Percentiles rank a stretch among this genome's conserved stretches.
phyloP scores from a whole-genome alignment of 1,284 basidiomycete genomes.

The Pterulicium gracile region DNA sequence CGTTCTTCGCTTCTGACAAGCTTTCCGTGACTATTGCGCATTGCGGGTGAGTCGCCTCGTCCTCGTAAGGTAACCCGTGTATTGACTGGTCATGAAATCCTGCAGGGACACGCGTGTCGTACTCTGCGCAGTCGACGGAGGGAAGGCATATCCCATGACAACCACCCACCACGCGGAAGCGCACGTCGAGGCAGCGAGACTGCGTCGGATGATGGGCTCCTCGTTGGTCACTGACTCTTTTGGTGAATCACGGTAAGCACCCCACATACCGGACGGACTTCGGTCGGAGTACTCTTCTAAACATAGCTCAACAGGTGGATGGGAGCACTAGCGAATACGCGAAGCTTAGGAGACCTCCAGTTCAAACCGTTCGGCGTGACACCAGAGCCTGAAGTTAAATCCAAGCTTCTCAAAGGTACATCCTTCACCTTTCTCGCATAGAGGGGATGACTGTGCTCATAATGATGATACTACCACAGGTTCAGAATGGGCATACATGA shows the following conservation, averaged over 20 bases:
- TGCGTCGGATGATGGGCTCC: conserved; percentile 85
- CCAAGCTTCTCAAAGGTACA: conserved; percentile 67
- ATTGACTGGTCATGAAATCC: conserved; percentile 4
- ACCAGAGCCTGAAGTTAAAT: conserved; percentile 87
- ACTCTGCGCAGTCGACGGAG: conserved; percentile 66
- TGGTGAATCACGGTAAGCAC: conserved; percentile 81
- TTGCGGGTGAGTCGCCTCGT: conserved; percentile 54
- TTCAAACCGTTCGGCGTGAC: conserved; percentile 91
- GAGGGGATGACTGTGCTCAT: conserved; percentile 5
- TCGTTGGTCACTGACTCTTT: conserved; percentile 91
- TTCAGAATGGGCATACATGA: conserved; percentile 66
- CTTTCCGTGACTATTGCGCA: conserved; percentile 84
- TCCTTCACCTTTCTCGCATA: conserved; percentile 6
- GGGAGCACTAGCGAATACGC: conserved; percentile 89
- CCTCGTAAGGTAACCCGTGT: conserved; percentile 4
- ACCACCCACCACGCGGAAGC: conserved; percentile 92
- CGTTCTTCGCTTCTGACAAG: conserved; percentile 68
- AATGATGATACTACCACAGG: conserved; percentile 29
- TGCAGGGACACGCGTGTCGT: conserved; percentile 82
- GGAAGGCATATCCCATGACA: conserved; percentile 71
- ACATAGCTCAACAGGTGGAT: conserved; percentile 61
- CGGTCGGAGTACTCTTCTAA: conserved; percentile 2
- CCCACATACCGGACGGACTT: conserved; percentile 3
- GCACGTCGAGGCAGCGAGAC: conserved; percentile 71
- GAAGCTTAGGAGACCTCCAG: conserved; percentile 86